Percentiles rank a stretch among this genome's conserved stretches.
phyloP scores from a whole-genome alignment of 192 early-diverging fungal species.

The Dimargaris verticillata region DNA sequence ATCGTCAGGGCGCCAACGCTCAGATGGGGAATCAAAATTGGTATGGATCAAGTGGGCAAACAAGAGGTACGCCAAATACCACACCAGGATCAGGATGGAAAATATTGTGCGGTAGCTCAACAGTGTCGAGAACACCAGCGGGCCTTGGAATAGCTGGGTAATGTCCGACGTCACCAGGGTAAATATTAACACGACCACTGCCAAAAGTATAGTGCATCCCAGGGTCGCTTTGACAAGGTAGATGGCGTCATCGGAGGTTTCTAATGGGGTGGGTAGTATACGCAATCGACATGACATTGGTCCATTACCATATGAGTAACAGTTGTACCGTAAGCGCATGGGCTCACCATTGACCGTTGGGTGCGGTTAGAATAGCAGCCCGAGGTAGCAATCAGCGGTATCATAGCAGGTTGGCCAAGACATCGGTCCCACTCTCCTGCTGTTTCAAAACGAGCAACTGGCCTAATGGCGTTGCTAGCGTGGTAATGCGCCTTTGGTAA shows the following conservation, averaged over 20 bases:
- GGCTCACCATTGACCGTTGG: too few species aligned
- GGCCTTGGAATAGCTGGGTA: neutral
- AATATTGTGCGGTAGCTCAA: neutral
- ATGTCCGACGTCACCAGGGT: neutral
- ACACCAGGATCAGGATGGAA: neutral
- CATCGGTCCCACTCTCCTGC: too few species aligned
- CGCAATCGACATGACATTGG: too few species aligned
- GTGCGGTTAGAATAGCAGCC: too few species aligned
- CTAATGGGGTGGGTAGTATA: neutral
- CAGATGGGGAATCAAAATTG: neutral
- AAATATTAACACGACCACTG: neutral
- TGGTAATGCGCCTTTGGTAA: too few species aligned
- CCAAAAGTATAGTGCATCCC: neutral
- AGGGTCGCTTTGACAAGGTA: neutral
- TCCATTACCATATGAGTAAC: too few species aligned
- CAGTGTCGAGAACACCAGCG: neutral
- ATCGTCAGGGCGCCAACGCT: neutral
- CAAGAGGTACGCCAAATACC: neutral
- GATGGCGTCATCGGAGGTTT: conserved; percentile 5
- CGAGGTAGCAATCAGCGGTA: too few species aligned
- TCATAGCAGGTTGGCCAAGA: too few species aligned
- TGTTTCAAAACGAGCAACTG: too few species aligned
- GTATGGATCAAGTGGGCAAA: neutral
- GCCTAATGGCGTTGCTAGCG: too few species aligned
- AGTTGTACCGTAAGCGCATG: too few species aligned